Evolutionary conservation across 129 eudicot species (phyloP).

Genomic region (Kitagawia praeruptora): DNA sequence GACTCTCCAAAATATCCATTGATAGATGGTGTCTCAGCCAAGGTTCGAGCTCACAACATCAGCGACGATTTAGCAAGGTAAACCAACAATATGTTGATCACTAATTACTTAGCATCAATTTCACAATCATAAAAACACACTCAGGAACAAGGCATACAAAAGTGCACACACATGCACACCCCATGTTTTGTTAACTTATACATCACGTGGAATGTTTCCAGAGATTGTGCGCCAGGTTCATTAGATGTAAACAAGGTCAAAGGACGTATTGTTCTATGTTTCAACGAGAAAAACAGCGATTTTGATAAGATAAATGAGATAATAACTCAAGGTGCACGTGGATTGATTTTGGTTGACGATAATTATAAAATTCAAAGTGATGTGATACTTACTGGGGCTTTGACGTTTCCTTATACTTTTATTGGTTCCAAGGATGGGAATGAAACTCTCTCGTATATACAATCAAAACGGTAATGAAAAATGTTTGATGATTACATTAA

Average conservation of each 20-base stretch:
- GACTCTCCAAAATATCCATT: constrained; percentile 45
- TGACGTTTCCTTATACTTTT: constrained; percentile 33
- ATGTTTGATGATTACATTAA: not conserved
- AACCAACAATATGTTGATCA: not conserved
- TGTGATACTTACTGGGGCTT: not conserved
- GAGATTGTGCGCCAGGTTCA: constrained; percentile 54
- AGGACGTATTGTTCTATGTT: constrained; percentile 60
- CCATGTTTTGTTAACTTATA: not conserved
- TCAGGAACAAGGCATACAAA: not conserved
- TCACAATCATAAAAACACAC: not conserved
- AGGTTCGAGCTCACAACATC: constrained; percentile 14
- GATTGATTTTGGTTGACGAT: constrained; percentile 44
- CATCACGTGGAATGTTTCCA: constrained; percentile 15
- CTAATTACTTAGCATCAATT: not conserved
- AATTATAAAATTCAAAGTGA: constrained; percentile 29
- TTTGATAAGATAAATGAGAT: constrained; percentile 15
- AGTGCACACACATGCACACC: too few species aligned
- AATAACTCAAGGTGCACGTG: constrained; percentile 43
- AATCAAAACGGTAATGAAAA: constrained; percentile 39
- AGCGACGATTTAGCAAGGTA: constrained; percentile 45
- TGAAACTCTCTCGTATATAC: constrained; percentile 43
- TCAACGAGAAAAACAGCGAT: constrained; percentile 15
- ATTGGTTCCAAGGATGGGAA: constrained; percentile 36
- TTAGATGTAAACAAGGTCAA: constrained; percentile 44
- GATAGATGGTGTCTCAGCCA: constrained; percentile 40